These are phyloP conservation scores for Dactylonectria estremocensis DNA, from an alignment of 2,329 filamentous ascomycete species.

Conservation along the genomic window DNA sequence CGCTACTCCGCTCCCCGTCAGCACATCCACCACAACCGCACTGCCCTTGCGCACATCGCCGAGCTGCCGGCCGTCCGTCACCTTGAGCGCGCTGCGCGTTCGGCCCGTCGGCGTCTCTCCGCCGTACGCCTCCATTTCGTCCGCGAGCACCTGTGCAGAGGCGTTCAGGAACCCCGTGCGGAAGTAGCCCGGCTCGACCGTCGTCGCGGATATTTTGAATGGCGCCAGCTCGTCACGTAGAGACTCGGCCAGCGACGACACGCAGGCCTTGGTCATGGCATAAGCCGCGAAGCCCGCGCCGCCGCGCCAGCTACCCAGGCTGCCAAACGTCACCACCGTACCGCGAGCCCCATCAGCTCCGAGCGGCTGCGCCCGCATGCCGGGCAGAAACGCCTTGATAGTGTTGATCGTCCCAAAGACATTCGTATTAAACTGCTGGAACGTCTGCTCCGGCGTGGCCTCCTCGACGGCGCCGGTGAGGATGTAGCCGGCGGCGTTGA, in stretches of 20 bases:
- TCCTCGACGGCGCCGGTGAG: slow-evolving; percentile 61
- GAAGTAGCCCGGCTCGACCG: slow-evolving; percentile 69
- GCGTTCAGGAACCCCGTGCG: slow-evolving; percentile 64
- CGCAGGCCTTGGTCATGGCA: slow-evolving; percentile 62
- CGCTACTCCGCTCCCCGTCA: slow-evolving; percentile 65
- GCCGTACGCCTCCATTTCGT: slow-evolving; percentile 53
- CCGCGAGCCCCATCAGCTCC: slow-evolving; percentile 45
- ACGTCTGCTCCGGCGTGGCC: slow-evolving; percentile 54
- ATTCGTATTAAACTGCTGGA: slow-evolving; percentile 65
- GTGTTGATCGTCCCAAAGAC: slow-evolving; percentile 68
- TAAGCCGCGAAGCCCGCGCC: slow-evolving; percentile 57
- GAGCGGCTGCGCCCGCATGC: slow-evolving; percentile 58
- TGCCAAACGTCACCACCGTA: slow-evolving; percentile 62
- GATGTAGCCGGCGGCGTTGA: slow-evolving; percentile 65
- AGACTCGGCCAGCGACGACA: slow-evolving; percentile 61
- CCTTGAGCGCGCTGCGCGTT: slow-evolving; percentile 50
- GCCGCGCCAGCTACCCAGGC: slow-evolving; percentile 61
- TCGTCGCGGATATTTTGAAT: slow-evolving; percentile 60
- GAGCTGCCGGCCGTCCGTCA: slow-evolving; percentile 63
- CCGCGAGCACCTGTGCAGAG: slow-evolving; percentile 44
- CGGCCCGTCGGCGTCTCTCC: slow-evolving; percentile 49
- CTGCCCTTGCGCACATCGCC: slow-evolving; percentile 70
- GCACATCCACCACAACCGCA: slow-evolving; percentile 67
- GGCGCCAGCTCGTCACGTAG: slow-evolving; percentile 60
- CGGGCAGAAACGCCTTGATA: slow-evolving; percentile 62